phyloP scores from a whole-genome alignment of 768 basidiomycete species.

The Tylopilus intermedius region DNA sequence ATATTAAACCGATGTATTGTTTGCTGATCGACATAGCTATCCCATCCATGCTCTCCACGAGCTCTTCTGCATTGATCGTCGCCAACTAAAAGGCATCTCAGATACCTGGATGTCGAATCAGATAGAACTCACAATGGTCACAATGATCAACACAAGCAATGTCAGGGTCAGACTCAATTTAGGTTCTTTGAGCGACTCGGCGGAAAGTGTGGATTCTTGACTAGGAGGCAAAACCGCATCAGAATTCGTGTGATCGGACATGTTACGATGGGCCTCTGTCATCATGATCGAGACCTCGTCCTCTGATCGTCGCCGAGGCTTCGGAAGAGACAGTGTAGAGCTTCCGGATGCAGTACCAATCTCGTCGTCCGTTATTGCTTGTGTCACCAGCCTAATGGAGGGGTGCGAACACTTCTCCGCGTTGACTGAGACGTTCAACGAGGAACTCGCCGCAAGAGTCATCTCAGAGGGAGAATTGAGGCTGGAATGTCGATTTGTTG shows the following conservation, averaged over 20 bases:
- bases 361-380: slow-evolving; percentile 4
- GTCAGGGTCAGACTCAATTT: slow-evolving; percentile 57
- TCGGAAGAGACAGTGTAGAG: slow-evolving; percentile 8
- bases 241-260: slow-evolving; percentile 12
- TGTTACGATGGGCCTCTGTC: slow-evolving; percentile 1
- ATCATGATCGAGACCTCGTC: slow-evolving; percentile 9
- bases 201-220: slow-evolving; percentile 13
- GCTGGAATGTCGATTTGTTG: slow-evolving; percentile 7
- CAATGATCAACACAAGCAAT: slow-evolving; percentile 46
- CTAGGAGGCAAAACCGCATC: slow-evolving; percentile 12
- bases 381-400: slow-evolving; percentile 25
- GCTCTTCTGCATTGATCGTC: slow-evolving; percentile 60
- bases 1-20: slow-evolving; percentile 85
- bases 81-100: slow-evolving; percentile 36
- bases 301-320: slow-evolving; percentile 11
- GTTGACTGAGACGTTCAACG: background rate
- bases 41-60: slow-evolving; percentile 83
- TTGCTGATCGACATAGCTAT: slow-evolving; percentile 68
- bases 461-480: slow-evolving; percentile 26
- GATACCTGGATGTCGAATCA: background rate
- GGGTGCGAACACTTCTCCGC: slow-evolving; percentile 14
- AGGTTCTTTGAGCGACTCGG: slow-evolving; percentile 41
- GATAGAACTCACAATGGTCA: slow-evolving; percentile 53
- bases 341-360: background rate
- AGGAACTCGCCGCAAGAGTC: slow-evolving; percentile 17